Conservation (phyloP, 2,329 filamentous ascomycete species). For the Aureobasidium musti region DNA sequence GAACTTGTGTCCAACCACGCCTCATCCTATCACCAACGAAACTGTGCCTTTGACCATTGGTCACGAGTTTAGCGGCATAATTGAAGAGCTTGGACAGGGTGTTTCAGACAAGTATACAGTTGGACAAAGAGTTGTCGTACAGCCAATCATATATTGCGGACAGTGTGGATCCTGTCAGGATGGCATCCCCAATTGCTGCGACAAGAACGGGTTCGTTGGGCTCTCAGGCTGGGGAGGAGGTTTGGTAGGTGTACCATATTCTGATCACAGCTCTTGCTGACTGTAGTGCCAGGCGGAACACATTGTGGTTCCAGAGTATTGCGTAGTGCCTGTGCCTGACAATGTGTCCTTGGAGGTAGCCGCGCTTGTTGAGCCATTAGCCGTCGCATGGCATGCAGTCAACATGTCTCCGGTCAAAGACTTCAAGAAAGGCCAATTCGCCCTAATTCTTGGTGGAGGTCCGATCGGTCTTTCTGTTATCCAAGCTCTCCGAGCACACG, state of each 20-base stretch:
- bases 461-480: slow-evolving; percentile 57
- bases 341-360: slow-evolving; percentile 56
- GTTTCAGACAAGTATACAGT: slow-evolving; percentile 50
- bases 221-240: slow-evolving; percentile 57
- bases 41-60: slow-evolving; percentile 56
- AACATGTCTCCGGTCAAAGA: slow-evolving; percentile 46
- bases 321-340: slow-evolving; percentile 53
- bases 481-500: slow-evolving; percentile 49
- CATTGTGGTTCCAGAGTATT: slow-evolving; percentile 52
- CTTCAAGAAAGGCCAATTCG: slow-evolving; percentile 51
- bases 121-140: slow-evolving; percentile 53
- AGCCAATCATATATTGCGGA: slow-evolving; percentile 59
- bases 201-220: slow-evolving; percentile 57
- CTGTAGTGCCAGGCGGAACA: slow-evolving; percentile 35
- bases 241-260: slow-evolving; percentile 36
- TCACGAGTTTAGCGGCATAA: slow-evolving; percentile 56
- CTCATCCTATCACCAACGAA: slow-evolving; percentile 58
- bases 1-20: slow-evolving; percentile 51
- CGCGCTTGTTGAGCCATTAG: slow-evolving; percentile 57
- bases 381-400: slow-evolving; percentile 60
- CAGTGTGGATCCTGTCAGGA: slow-evolving; percentile 55
- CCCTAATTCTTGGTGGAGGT: slow-evolving; percentile 55
- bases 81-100: slow-evolving; percentile 56
- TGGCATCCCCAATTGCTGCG: slow-evolving; percentile 58
- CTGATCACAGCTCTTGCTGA: background rate